Evolutionary conservation across 805 yeast genomes (phyloP).

Genomic region (Saturnispora mendoncae): DNA sequence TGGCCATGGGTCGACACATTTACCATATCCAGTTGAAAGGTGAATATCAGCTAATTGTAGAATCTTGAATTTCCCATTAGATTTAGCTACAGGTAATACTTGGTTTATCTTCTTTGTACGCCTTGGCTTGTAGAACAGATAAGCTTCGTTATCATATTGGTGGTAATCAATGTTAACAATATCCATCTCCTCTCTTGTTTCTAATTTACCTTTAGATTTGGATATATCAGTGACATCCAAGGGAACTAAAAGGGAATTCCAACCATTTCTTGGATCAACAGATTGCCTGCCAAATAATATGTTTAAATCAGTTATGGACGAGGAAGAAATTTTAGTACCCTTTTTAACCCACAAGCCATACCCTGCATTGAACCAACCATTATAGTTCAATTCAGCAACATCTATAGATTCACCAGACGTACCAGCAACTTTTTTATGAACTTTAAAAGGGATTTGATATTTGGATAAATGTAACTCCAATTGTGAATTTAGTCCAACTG

Average conservation of each 20-base stretch:
- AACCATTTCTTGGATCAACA: slow-evolving; percentile 67
- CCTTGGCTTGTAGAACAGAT: slow-evolving; percentile 11
- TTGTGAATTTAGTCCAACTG: neutral
- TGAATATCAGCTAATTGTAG: slow-evolving; percentile 90
- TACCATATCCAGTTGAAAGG: slow-evolving; percentile 75
- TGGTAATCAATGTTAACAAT: slow-evolving; percentile 9
- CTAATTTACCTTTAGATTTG: slow-evolving; percentile 3
- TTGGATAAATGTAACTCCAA: slow-evolving; percentile 1
- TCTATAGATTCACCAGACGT: neutral
- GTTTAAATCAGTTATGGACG: slow-evolving; percentile 50
- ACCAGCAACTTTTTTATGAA: slow-evolving; percentile 7
- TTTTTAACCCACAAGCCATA: slow-evolving; percentile 54
- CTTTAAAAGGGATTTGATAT: slow-evolving; percentile 5
- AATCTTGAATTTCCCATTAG: slow-evolving; percentile 56
- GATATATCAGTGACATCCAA: slow-evolving; percentile 8
- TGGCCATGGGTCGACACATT: slow-evolving; percentile 69
- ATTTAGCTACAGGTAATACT: slow-evolving; percentile 27
- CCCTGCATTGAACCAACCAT: slow-evolving; percentile 14
- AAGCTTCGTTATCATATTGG: slow-evolving; percentile 13
- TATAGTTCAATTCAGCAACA: neutral
- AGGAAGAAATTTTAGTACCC: slow-evolving; percentile 30
- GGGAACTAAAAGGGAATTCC: slow-evolving; percentile 32
- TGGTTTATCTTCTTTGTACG: slow-evolving; percentile 17
- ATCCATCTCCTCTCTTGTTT: slow-evolving; percentile 3
- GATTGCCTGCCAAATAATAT: slow-evolving; percentile 66